Evolutionary conservation across 306 rosid genomes (phyloP), one percentile per base, ranked within the genome.

Genomic region (Dalbergia cochinchinensis): DNA sequence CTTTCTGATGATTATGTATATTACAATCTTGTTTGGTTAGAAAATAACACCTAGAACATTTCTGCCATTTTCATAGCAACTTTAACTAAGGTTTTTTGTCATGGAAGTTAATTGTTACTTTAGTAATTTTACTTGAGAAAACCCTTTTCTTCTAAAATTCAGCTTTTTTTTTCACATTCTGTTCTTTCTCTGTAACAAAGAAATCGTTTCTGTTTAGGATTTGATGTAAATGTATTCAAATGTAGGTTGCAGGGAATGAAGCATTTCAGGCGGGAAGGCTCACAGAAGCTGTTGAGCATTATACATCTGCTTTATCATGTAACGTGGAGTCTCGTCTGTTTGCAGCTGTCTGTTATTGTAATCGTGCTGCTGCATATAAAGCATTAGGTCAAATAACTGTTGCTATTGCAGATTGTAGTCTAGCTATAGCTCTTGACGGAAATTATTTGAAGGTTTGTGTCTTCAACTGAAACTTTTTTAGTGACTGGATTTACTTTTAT

Each of bases 291-390:
- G 91, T 95, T 82, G 98, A 95, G 68, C 90, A 84, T 76, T 95
- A 93, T 79, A 83, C 94, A 57, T 82, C 89, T 84, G 96, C 97
- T 84, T 86, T 95, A 86, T 90, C 91, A 33, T 95, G 87, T 78
- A 91, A 89, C 85, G 88, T 85, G 58, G 98, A 93, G 88, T 93
- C 99, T 35, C 92, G n/a, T n/a, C 93, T 96, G 65, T 93, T 95
- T 76, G 80, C 97, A 63, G 96, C 98, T 68, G 92, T 95, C 80
- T 93, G 98, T 83, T 93, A 91, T 60, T 95, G 97, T 88, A 95
- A 93, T 86, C 99, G 99, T 42, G 99, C 99, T 35, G 97, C 99
- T 39, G 97, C 99, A 65, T 87, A 90, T 84, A 95, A 91, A 90
- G 98, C 91, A 20, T 77, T 88, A 78, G 98, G 97, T 69, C 99